Evolutionary conservation across 257 asterid genomes (phyloP), one percentile per base, ranked within the genome.

Genomic region (Coffea canephora): DNA sequence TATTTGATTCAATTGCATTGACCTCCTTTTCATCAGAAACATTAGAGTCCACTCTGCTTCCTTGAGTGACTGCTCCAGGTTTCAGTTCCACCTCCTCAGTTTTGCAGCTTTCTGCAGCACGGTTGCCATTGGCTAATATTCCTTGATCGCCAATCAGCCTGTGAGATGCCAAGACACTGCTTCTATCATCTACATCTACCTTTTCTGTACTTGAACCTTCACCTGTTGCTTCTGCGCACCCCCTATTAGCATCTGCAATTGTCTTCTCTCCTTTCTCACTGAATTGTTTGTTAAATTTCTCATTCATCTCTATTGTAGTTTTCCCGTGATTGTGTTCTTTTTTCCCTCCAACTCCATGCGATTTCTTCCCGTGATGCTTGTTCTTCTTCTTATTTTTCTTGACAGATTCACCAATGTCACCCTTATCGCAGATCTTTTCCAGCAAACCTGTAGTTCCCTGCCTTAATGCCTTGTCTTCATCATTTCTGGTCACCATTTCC

Each of bases 381-480:
- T 75, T 72, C 75, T 79, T 81, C 39, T 78, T 70, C 75, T 79
- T 81, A 52, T 68, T 73, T 59, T 78, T 76, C 46, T 77, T 75
- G 64, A 13, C 68, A 43, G 82, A 45, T 25, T 76, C 83, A 39
- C 66, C 78, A 12, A 73, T 68, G 62, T 36, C 19, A 49, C 50
- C 66, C 74, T 69, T 81, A 73, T 81, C 82, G 71, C 49, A 46
- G 70, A 65, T 73, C 48, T 61, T 75, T 39, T 83, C 84, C 43
- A 74, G 74, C 50, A 76, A 54, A 61, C 73, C 74, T 49, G 74
- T 23, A 69, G 82, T 82, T 73, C 74, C 82, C 25, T 61, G 68
- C 27, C 79, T 64, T 6, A 49, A 27, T 11, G 9, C 71, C 69
- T 68, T 68, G 1, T 34, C 72, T 1, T 69, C 70, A 21, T 81